Conservation (phyloP, 2,329 filamentous ascomycete genomes). For the Akanthomyces lecanii region DNA sequence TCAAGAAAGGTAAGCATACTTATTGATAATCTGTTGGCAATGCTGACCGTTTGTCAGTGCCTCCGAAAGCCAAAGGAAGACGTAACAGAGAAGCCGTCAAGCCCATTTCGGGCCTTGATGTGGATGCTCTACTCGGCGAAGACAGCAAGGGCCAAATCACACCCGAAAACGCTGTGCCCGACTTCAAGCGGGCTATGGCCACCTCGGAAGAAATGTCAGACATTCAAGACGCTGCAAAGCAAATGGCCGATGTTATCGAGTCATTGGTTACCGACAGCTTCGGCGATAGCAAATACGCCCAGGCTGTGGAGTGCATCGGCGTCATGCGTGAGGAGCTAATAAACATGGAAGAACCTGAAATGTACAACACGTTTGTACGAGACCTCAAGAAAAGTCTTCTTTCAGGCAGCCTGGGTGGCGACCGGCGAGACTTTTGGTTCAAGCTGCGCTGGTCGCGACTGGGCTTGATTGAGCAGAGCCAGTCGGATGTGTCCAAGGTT, state of each 20-base stretch:
- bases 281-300: conserved; percentile 69
- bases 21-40: neutral
- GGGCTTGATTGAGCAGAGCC: conserved; percentile 65
- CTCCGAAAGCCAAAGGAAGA: conserved; percentile 71
- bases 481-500: conserved; percentile 61
- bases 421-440: conserved; percentile 80
- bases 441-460: conserved; percentile 61
- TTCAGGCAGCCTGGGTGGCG: conserved; percentile 66
- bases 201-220: conserved; percentile 55
- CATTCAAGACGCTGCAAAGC: conserved; percentile 64
- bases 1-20: conserved; percentile 68
- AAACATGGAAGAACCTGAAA: conserved; percentile 66
- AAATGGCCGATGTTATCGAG: conserved; percentile 70
- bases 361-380: conserved; percentile 72
- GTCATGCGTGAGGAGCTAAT: conserved; percentile 75
- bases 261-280: conserved; percentile 67
- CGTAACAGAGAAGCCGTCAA: conserved; percentile 67
- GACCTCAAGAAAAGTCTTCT: conserved; percentile 70
- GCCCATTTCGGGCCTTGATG: conserved; percentile 84
- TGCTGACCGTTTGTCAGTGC: conserved; percentile 49
- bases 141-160: conserved; percentile 42
- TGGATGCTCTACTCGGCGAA: conserved; percentile 72
- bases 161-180: conserved; percentile 74
- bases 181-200: conserved; percentile 78
- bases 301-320: conserved; percentile 69